Conservation (phyloP, 1,284 basidiomycete species). For the Cystobasidium sp. region DNA sequence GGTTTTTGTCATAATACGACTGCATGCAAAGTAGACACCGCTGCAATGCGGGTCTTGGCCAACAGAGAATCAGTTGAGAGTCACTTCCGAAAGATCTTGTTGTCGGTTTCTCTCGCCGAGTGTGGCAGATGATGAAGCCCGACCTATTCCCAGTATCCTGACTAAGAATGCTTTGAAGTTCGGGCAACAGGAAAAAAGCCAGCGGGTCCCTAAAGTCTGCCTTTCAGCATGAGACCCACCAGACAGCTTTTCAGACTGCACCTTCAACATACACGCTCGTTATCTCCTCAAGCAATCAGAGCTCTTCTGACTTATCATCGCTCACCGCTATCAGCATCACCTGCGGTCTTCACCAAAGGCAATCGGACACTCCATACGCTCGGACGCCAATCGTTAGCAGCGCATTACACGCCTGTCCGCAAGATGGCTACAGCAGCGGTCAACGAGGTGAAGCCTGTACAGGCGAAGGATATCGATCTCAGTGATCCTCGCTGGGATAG, state of each 20-base stretch:
- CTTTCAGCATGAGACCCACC: slow-evolving; percentile 6
- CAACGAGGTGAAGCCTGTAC: not conserved
- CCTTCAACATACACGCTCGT: not conserved
- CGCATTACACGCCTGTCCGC: not conserved
- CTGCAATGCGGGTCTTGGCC: too few relatives aligned
- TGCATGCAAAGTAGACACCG: too few relatives aligned
- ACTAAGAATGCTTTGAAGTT: slow-evolving; percentile 1
- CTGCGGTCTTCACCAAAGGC: not conserved
- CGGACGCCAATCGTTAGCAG: not conserved
- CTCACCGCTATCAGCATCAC: not conserved
- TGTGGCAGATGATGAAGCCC: too few relatives aligned
- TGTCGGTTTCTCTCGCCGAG: too few relatives aligned
- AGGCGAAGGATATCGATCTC: not conserved
- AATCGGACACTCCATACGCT: too few relatives aligned
- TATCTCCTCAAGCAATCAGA: too few relatives aligned
- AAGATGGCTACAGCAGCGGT: slow-evolving; percentile 12
- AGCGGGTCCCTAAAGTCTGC: not conserved
- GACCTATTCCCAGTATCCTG: not conserved
- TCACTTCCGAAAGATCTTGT: too few relatives aligned
- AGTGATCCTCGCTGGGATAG: slow-evolving; percentile 26
- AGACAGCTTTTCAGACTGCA: not conserved
- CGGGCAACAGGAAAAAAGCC: not conserved
- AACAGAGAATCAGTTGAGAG: too few relatives aligned
- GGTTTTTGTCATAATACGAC: too few relatives aligned
- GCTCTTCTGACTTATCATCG: too few relatives aligned